These are phyloP conservation scores for Lizonia empirigonia DNA, from an alignment of 2,329 filamentous ascomycete species.

Conservation along the genomic window DNA sequence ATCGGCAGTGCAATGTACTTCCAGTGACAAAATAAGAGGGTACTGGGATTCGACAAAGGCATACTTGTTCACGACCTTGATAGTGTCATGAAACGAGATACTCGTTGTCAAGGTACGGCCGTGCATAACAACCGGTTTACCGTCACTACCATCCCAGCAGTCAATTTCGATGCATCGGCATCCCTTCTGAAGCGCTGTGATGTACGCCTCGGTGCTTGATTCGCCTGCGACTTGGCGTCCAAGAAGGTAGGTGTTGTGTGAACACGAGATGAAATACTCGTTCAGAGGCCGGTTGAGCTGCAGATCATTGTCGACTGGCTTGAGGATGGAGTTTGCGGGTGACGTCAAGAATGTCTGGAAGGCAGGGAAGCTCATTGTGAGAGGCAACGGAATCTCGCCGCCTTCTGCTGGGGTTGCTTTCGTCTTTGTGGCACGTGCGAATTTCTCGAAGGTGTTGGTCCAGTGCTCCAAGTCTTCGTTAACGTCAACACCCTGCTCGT, in stretches of 20 bases:
- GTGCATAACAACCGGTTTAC: constrained; percentile 87
- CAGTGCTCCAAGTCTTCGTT: constrained; percentile 68
- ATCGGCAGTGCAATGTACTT: constrained; percentile 84
- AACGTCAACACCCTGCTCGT: constrained; percentile 77
- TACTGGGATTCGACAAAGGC: constrained; percentile 88
- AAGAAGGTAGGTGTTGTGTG: constrained; percentile 95
- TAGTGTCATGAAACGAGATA: constrained; percentile 88
- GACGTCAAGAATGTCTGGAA: constrained; percentile 65
- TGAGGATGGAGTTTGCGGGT: constrained; percentile 68
- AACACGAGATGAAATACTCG: constrained; percentile 98
- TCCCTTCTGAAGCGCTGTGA: constrained; percentile 81
- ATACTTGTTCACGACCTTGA: constrained; percentile 92
- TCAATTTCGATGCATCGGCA: constrained; percentile 97
- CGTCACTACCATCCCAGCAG: constrained; percentile 93
- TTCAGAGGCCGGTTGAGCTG: constrained; percentile 83
- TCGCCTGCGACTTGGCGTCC: constrained; percentile 88
- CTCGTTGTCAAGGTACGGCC: constrained; percentile 87
- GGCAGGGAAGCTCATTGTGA: constrained; percentile 75
- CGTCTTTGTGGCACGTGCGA: constrained; percentile 53
- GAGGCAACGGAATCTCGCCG: constrained; percentile 49
- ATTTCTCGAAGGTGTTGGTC: constrained; percentile 74
- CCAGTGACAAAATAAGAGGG: constrained; percentile 91
- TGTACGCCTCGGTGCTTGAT: constrained; percentile 95
- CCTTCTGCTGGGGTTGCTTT: constrained; percentile 51
- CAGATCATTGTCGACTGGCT: constrained; percentile 64